Evolutionary conservation across 2,329 filamentous ascomycete species (phyloP), one percentile per base, ranked within the genome.

Genomic region (Harringtonia lauricola): DNA sequence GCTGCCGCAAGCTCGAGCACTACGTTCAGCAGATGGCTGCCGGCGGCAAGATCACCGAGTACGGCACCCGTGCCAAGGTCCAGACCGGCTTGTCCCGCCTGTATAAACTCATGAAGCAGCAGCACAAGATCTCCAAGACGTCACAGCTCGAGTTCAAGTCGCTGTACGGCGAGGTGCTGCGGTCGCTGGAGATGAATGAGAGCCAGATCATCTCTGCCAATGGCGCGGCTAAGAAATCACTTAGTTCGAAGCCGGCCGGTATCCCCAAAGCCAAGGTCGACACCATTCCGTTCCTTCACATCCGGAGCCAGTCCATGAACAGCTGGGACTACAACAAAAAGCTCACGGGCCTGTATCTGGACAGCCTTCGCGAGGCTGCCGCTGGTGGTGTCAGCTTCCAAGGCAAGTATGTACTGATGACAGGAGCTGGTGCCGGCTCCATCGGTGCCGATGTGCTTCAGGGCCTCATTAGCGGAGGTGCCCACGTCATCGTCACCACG

Each of bases 321-420:
- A 90, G 90, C 49, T 98, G 92, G 92, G 89, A 96, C 59, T 98
- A 96, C 72, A 96, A 87, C 79, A 98, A 96, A 76, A 95, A 94
- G 71, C 77, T 98, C 46, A 96, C 92, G 21, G 85, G 86, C 45
- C 66, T 89, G 54, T 98, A 98, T 62, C 78, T 98, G 29, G 87
- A 95, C 60, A 88, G 87, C 49, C 68, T 98, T 28, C 89, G 95
- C 67, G 78, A 89, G 50, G 88, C 89, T 52, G 92, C 92, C 51
- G 84, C 81, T 57, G 73, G 79, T 44, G 92, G 92, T 62, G 81
- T 98, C 47, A 92, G 81, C 38, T 98, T 94, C 71, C 78, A 88
- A 60, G 87, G 85, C 67, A 96, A 95, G 73, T 86, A 96, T 59
- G 90, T 85, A 39, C 77, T 98, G 53, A 98, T 98, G 89, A 98